Conservation (phyloP, 2,329 filamentous ascomycete species). For the Colletotrichum sansevieriae region DNA sequence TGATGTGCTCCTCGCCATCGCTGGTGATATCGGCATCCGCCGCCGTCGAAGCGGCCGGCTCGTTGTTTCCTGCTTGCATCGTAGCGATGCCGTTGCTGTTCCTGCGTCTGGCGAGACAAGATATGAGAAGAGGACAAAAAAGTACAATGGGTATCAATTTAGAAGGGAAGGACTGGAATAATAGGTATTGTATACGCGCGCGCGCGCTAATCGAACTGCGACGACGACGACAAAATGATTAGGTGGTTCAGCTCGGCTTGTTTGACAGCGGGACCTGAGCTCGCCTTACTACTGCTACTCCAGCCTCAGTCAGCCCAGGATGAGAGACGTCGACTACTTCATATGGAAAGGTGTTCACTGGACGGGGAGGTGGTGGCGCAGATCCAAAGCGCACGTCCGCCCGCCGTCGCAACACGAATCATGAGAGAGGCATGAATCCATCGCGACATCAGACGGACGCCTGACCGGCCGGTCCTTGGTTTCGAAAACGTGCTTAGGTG, state of each 20-base stretch:
- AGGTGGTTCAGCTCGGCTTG: constrained; percentile 15
- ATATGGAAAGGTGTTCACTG: constrained; percentile 39
- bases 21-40: constrained; percentile 21
- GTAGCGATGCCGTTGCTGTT: constrained; percentile 3
- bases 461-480: constrained; percentile 40
- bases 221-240: constrained; percentile 20
- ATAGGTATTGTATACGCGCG: constrained; percentile 10
- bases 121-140: not conserved
- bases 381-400: constrained; percentile 34
- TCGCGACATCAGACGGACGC: constrained; percentile 39
- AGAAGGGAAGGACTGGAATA: constrained; percentile 23
- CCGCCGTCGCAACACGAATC: constrained; percentile 41
- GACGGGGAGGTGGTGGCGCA: constrained; percentile 14
- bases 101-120: not conserved
- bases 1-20: constrained; percentile 28
- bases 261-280: constrained; percentile 33
- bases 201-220: constrained; percentile 32
- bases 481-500: constrained; percentile 40
- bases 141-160: not conserved
- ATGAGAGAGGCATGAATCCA: constrained; percentile 39
- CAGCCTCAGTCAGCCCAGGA: not conserved
- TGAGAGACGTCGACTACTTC: constrained; percentile 36
- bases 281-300: constrained; percentile 1
- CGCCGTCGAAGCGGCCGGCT: constrained; percentile 22
- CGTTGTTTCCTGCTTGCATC: constrained; percentile 24